Evolutionary conservation across 805 yeast genomes (phyloP), one percentile per base, ranked within the genome.

Genomic region (Starmerella sirachaensis): DNA sequence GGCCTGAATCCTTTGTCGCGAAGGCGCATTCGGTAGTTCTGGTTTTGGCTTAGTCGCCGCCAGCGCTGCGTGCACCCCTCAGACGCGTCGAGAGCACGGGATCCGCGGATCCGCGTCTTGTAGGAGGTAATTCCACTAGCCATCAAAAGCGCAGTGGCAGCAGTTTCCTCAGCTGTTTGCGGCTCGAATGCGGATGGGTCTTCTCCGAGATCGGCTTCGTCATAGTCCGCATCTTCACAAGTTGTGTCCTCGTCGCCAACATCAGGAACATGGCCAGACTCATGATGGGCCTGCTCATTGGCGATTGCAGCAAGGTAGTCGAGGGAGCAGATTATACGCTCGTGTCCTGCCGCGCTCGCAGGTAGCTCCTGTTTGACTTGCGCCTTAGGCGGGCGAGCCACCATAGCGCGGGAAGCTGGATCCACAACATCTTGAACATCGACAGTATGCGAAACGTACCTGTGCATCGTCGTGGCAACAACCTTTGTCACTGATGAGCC

Each of bases 1-100:
- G 43, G 44, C 17, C n/a, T 18, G 3, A 43, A 29, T 19, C 42
- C 44, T 5, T 33, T 29, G n/a, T 37, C 44, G n/a, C 6, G 17
- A 6, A 43, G 34, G 6, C 20, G 21, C 23, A 23, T 21, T 1
- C 44, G 43, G 29, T 43, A 43, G 18, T 18, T 18, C 19, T 31
- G 31, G 20, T 43, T 40, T 13, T 40, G 47, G 17, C 27, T 29
- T 19, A 39, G 33, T 9, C 47, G 35, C 6, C 20, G 18, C 11
- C 41, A 31, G 4, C 40, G 31, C 33, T 18, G n/a, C 6, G 29
- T 13, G 16, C 35, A 16, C 6, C 29, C 29, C 16, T 24, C 35
- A n/a, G 4, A 31, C 6, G 13, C 16, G 9, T 17, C 14, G 8
- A 22, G 7, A 6, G 22, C 19, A 7, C 28, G 35, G 12, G 29